phyloP scores from a whole-genome alignment of 1,139 yeast species.

The Sugiyamaella sp. region DNA sequence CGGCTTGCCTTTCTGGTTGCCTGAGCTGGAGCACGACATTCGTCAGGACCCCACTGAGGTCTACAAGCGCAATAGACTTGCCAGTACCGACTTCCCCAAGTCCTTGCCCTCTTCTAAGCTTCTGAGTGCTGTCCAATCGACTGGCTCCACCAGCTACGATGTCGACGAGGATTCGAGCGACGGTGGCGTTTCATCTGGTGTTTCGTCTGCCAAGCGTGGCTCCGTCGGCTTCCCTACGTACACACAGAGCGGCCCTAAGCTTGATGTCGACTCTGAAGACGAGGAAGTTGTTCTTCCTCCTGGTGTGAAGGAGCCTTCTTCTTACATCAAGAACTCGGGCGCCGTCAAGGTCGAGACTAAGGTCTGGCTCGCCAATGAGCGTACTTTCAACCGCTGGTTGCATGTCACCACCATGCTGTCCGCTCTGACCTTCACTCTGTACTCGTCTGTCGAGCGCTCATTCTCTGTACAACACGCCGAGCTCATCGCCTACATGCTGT shows the following conservation, averaged over 20 bases:
- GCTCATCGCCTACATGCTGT: conserved; percentile 74
- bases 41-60: conserved; percentile 77
- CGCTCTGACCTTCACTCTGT: conserved; percentile 83
- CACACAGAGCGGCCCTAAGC: conserved; percentile 35
- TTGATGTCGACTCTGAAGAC: conserved; percentile 85
- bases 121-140: conserved; percentile 15
- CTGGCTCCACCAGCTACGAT: conserved; percentile 27
- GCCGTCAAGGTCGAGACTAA: conserved; percentile 94
- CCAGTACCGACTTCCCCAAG: conserved; percentile 18
- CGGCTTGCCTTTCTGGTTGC: conserved; percentile 91
- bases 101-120: conserved; percentile 18
- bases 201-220: conserved; percentile 10
- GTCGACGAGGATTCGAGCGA: conserved; percentile 38
- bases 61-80: conserved; percentile 55
- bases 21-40: conserved; percentile 82
- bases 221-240: conserved; percentile 35
- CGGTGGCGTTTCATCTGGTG: conserved; percentile 29
- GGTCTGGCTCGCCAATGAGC: conserved; percentile 97
- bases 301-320: conserved; percentile 82
- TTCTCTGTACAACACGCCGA: conserved; percentile 44
- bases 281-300: conserved; percentile 84
- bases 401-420: conserved; percentile 87
- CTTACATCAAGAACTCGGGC: conserved; percentile 82
- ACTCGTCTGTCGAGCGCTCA: conserved; percentile 73
- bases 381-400: conserved; percentile 95